Evolutionary conservation across 768 basidiomycete genomes (phyloP), one percentile per base, ranked within the genome.

Genomic region (Hygrocybe punicea): DNA sequence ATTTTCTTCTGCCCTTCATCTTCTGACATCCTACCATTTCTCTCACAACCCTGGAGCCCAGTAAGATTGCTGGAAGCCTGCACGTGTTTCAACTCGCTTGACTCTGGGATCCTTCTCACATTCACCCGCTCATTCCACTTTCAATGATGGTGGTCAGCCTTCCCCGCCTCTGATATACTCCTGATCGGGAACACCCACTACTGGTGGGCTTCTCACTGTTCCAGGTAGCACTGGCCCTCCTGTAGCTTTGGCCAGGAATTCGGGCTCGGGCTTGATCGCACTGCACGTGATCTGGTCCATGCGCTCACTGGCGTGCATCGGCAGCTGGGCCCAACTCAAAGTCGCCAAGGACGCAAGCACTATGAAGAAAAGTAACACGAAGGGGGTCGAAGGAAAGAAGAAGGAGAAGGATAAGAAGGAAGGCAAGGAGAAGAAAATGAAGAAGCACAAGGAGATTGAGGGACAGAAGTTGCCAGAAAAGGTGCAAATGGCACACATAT

Each of bases 231-330:
- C 49, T 8, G n/a, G 56, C 78, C 0, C 71, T 77, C 23, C 75
- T 75, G 2, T 73, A 74, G 17, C 74, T 77, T n/a, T 58, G 65
- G 2, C 60, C 64, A 8, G 62, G 57, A 4, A 29, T 29, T 52
- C 57, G 45, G 37, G 60, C 7, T 49, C 53, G n/a, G 82, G 80
- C 29, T 89, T 87, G 0, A 87, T 92, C 42, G 90, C 90, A 0
- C 56, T 91, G 25, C 81, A 90, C 5, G 90, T 91, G 4, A 91
- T 92, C 75, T 78, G 86, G 42, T 86, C 85, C 13, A 84, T 93
- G 61, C 78, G 85, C 24, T 85, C 84, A 2, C 69, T 91, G 42
- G 89, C 90, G 3, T 74, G 84, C 34, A 84, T 91, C 45, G 81
- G 84, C 1, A 86, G 85, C 64, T 88, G 88, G 87, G 82, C 84